Evolutionary conservation across 2,329 filamentous ascomycete genomes (phyloP).

Genomic region (Xylariaceae sp.): DNA sequence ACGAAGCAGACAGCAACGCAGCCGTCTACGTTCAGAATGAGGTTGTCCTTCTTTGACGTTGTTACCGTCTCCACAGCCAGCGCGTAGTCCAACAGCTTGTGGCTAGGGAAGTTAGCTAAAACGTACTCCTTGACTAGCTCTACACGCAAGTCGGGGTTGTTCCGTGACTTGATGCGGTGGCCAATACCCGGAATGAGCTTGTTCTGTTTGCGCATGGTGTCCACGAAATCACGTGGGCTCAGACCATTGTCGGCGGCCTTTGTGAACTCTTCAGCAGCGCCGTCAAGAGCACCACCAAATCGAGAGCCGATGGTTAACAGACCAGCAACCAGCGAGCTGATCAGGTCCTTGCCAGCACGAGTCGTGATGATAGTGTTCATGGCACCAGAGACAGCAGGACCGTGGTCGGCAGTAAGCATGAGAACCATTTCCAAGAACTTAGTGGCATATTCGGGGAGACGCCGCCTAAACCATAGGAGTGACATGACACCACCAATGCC

Average conservation of each 20-base stretch:
- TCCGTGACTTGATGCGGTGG: conserved; percentile 98
- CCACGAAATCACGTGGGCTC: conserved; percentile 97
- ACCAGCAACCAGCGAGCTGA: conserved; percentile 93
- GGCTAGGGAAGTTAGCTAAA: conserved; percentile 93
- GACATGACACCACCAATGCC: conserved; percentile 99
- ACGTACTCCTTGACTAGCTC: conserved; percentile 99
- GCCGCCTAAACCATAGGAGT: conserved; percentile 98
- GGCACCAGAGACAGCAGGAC: conserved; percentile 96
- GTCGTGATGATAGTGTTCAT: conserved; percentile 99
- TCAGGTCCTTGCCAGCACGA: conserved; percentile 97
- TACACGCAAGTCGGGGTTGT: conserved; percentile 99
- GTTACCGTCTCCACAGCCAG: conserved; percentile 97
- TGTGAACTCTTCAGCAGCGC: conserved; percentile 97
- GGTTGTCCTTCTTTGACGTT: conserved; percentile 99
- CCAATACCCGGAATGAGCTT: conserved; percentile 99
- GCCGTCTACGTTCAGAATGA: conserved; percentile 98
- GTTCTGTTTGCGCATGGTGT: conserved; percentile 99
- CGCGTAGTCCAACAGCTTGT: conserved; percentile 98
- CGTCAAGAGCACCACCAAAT: conserved; percentile 93
- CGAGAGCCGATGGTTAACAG: conserved; percentile 97
- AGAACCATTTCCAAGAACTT: conserved; percentile 99
- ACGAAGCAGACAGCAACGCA: conserved; percentile 99
- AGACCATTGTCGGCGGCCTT: conserved; percentile 98
- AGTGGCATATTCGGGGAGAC: conserved; percentile 93
- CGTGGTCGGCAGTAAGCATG: conserved; percentile 99